Evolutionary conservation across 83 land plant species (phyloP), one percentile per base, ranked within the genome.

Genomic region (Thuja plicata): DNA sequence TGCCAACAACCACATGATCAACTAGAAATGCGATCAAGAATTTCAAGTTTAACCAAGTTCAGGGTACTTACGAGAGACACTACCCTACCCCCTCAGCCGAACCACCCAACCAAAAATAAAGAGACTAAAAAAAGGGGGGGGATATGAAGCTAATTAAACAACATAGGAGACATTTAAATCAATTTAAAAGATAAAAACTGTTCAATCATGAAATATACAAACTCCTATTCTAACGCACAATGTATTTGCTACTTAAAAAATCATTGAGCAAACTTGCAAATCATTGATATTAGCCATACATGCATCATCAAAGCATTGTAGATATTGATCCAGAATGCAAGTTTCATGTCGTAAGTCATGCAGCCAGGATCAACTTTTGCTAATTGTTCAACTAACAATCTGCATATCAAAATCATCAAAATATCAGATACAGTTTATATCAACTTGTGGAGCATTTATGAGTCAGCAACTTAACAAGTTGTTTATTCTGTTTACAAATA

Each of bases 271-370:
- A n/a, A 84, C 32, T 84, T 19, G 21, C 86, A 84, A 84, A 84
- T 60, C 37, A 27, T n/a, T 30, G 46, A 84, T 46, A 46, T 32
- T 84, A 34, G 50, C 9, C 96, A 73, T 87, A 96, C 98, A 93
- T 97, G 98, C 97, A 97, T 97, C 71, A 97, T 92, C 35, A 97
- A 89, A 30, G 97, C 96, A 93, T 97, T 97, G 87, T 97, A 97
- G 19, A 96, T 66, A 87, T 97, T 96, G 80, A 97, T 97, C 98
- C 98, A 97, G 60, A 97, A 94, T 17, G 97, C 97, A 27, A 97
- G 91, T 92, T 91, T 96, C 77, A 92, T 93, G 71, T 94, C 87
- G 74, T 87, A 87, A 41, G 85, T 89, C 95, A 97, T 90, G 77
- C 54, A 79, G 45, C 92, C 77, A 38, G 95, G 96, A 81, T 97